Conservation (phyloP, 352 stramenopile genomes). For the Phytophthora hybrid region DNA sequence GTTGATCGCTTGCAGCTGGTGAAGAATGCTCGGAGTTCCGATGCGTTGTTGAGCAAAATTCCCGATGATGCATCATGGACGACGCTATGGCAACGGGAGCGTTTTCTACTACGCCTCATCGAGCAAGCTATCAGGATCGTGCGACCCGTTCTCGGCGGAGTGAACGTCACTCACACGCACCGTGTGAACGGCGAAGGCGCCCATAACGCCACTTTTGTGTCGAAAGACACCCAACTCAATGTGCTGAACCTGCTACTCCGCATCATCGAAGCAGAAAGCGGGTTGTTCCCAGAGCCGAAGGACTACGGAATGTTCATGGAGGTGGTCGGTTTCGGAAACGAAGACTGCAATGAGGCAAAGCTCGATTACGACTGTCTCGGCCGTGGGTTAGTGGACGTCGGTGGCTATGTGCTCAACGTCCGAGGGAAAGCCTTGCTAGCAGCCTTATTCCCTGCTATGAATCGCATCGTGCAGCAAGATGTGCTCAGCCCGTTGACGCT, state of each 20-base stretch:
- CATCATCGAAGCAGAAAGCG: conserved; percentile 53
- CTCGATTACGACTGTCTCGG: conserved; percentile 69
- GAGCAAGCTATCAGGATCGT: conserved; percentile 47
- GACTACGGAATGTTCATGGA: conserved; percentile 64
- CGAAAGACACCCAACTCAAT: conserved; percentile 44
- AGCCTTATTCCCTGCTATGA: conserved; percentile 54
- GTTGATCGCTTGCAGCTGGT: conserved; percentile 64
- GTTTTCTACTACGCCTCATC: conserved; percentile 48
- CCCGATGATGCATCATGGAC: conserved; percentile 64
- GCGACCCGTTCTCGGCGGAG: conserved; percentile 61
- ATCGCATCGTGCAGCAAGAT: conserved; percentile 68
- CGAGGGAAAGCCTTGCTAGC: conserved; percentile 47
- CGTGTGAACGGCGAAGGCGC: conserved; percentile 36
- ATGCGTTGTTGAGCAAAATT: conserved; percentile 46
- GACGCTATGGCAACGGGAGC: conserved; percentile 62
- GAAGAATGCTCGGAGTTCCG: conserved; percentile 44
- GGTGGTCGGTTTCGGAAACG: conserved; percentile 43
- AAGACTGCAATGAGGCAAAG: conserved; percentile 58
- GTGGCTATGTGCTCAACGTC: conserved; percentile 46
- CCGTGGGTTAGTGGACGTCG: conserved; percentile 60
- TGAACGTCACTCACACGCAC: conserved; percentile 72
- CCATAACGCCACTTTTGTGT: conserved; percentile 48
- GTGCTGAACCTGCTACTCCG: conserved; percentile 53
- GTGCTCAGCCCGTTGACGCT: conserved; percentile 53
- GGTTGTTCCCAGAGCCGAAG: conserved; percentile 58